Conservation (phyloP, 441 rosid species). For the Arabidopsis lyrata region DNA sequence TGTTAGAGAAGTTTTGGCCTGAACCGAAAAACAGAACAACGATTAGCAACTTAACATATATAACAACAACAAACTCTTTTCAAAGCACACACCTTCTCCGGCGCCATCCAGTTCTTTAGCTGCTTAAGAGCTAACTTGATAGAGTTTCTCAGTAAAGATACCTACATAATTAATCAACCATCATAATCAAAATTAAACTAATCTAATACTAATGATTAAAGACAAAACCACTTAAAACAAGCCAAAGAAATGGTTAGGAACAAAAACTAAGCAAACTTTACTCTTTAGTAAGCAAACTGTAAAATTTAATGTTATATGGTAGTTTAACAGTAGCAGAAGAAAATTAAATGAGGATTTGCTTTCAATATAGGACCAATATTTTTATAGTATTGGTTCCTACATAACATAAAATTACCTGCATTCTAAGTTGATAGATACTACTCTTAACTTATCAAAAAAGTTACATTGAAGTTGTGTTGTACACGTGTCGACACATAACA, state of each 20-base stretch:
- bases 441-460: background rate
- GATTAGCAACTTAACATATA: background rate
- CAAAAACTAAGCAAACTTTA: too few relatives aligned
- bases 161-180: conserved; percentile 50
- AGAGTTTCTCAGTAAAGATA: conserved; percentile 57
- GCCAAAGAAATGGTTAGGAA: too few relatives aligned
- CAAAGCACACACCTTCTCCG: conserved; percentile 63
- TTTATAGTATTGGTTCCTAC: background rate
- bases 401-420: conserved; percentile 11
- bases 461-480: conserved; percentile 9
- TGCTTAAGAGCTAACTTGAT: conserved; percentile 62
- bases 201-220: background rate
- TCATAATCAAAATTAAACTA: conserved; percentile 14
- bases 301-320: background rate
- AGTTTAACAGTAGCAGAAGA: too few relatives aligned
- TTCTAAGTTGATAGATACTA: background rate
- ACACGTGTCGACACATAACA: background rate
- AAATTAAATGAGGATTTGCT: background rate
- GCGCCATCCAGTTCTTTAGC: conserved; percentile 76
- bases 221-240: too few relatives aligned
- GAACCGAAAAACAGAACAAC: conserved; percentile 18
- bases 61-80: conserved; percentile 9
- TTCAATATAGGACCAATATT: background rate
- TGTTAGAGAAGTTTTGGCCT: conserved; percentile 74
- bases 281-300: background rate